Evolutionary conservation across 345 rosid species (phyloP), one percentile per base, ranked within the genome.

Genomic region (Ailanthus altissimus): DNA sequence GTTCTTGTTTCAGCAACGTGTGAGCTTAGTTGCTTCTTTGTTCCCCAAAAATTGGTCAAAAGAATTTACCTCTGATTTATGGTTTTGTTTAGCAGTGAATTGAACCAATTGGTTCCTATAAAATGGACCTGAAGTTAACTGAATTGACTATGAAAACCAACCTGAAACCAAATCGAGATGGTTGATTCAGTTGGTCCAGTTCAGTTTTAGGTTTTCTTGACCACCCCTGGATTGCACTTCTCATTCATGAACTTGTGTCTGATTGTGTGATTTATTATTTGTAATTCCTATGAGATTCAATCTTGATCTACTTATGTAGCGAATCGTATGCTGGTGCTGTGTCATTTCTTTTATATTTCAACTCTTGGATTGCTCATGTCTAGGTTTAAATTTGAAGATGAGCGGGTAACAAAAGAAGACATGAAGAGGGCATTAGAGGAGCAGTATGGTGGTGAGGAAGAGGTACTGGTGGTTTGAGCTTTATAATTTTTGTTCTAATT

Each of bases 401-500:
- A 95, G 72, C 85, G 96, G 75, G 99, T 96, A 74, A 96, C 99
- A 58, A 93, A 93, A 80, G 99, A 93, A 86, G 99, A 96, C 72
- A 43, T 88, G 77, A 92, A 90, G 84, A 93, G 93, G 87, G 99
- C 97, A 60, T 74, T 95, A 65, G 99, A 95, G 74, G 98, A 93
- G 88, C 99, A 95, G 88, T 95, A 92, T 80, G 99, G 99, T 75
- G 98, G 99, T 74, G 98, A 93, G 82, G 97, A 93, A 84, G 99
- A 92, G 97, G 99, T 92, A 81, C 51, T 45, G 42, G 25, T 69
- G 73, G 51, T 32, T 40, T 6, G 46, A 70, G 43, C 18, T 9
- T 70, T 70, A 32, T 5, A 10, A 4, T 11, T 5, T 46, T 13
- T 45, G 3, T 6, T n/a, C 26, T 68, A 47, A 46, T 68, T 56